Percentiles rank a stretch among this genome's conserved stretches.
Conservation (phyloP, 2,329 filamentous ascomycete genomes). For the Fusarium dimerum region DNA sequence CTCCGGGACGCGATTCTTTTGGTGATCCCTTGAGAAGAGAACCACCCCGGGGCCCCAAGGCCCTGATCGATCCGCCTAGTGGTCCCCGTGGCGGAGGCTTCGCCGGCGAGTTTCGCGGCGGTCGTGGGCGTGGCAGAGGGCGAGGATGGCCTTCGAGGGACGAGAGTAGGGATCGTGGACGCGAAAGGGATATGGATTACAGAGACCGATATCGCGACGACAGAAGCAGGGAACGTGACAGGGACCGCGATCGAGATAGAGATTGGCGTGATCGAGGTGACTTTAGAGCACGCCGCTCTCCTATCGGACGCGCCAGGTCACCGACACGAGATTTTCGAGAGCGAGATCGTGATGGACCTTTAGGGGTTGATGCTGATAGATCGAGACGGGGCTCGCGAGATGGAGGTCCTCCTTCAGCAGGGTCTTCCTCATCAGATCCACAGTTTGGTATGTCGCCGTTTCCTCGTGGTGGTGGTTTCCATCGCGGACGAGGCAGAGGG, state of each 20-base stretch:
- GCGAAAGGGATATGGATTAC: constrained; percentile 62
- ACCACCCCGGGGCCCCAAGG: constrained; percentile 80
- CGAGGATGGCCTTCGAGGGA: constrained; percentile 59
- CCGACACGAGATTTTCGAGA: constrained; percentile 69
- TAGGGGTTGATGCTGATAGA: constrained; percentile 67
- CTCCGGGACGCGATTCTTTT: constrained; percentile 58
- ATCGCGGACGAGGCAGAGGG: constrained; percentile 54
- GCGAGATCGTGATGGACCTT: constrained; percentile 54
- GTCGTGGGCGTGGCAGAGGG: constrained; percentile 54
- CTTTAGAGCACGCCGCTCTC: constrained; percentile 55
- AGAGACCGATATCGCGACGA: constrained; percentile 62
- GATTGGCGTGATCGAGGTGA: constrained; percentile 45
- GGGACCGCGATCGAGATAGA: constrained; percentile 55
- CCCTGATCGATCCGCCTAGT: constrained; percentile 68
- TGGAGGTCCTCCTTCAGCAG: constrained; percentile 67
- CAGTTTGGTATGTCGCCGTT: constrained; percentile 55
- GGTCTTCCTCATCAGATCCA: constrained; percentile 69
- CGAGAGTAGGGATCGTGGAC: constrained; percentile 61
- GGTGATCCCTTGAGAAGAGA: constrained; percentile 62
- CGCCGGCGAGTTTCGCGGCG: constrained; percentile 61
- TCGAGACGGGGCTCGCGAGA: constrained; percentile 71
- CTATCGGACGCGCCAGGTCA: constrained; percentile 60
- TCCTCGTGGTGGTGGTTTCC: constrained; percentile 57
- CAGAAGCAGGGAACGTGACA: constrained; percentile 58
- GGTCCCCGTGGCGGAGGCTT: constrained; percentile 70